Base-by-base conservation (phyloP, 768 basidiomycete species). In the Podaxis sp. region DNA sequence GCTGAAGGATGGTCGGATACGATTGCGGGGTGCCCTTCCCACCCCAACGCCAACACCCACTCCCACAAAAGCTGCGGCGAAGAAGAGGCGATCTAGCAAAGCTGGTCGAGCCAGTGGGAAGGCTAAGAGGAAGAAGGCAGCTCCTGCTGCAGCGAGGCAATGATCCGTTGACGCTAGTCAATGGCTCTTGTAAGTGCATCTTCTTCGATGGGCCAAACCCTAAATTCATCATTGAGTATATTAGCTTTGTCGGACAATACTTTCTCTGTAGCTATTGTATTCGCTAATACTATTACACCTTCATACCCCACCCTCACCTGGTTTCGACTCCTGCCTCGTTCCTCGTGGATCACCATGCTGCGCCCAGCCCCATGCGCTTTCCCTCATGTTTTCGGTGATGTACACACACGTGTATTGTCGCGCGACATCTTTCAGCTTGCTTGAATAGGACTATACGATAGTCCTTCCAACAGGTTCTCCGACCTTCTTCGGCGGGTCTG, bases 1-100 rank as follows among this genome's bases (percentile, higher is more conserved):
- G 1, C 47, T 68, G 19, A 66, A 66, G 43, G 66, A 68, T 46
- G 67, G 67, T 13, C 54, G 66, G 8, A 57, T 57, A 47, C 64
- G 64, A 36, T 11, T 68, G 13, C 61, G 67, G 24, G 67, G 67
- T 15, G 66, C 61, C n/a, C 46, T 36, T 17, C 43, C 64, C 24
- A 59, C 57, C 15, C 66, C 66, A n/a, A 62, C 67, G 2, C 49
- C 64, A 4, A 57, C 59, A 8, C 43, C 64, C 5, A 59, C 57
- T n/a, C 60, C 59, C 13, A 64, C 57, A 38, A 56, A 38, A 24
- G 38, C 52, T 15, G 17, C 40, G 24, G 46, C 24, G 40, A 62
- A 65, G 55, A 65, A 53, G 29, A 57, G 61, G 51, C 47, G 51
- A n/a, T 53, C 56, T 49, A 22, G 52, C 11, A 53, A 41, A 19